phyloP scores from a whole-genome alignment of 2,329 filamentous ascomycete genomes.

The Elsinoe ampelina region DNA sequence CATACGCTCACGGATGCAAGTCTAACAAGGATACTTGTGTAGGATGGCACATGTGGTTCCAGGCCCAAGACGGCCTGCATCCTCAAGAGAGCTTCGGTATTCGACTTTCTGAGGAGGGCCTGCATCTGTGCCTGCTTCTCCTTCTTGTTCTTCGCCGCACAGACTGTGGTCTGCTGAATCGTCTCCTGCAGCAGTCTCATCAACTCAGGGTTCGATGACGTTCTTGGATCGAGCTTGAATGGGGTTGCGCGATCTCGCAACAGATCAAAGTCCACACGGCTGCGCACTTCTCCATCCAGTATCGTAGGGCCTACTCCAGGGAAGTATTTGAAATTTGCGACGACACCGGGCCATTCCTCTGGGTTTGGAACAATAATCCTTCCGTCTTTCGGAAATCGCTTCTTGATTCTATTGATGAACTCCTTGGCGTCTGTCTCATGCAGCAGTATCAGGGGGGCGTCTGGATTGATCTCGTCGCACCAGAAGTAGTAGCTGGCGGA shows the following conservation, averaged over 20 bases:
- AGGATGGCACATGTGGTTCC: slow-evolving; percentile 32
- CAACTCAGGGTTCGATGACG: slow-evolving; percentile 24
- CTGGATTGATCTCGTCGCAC: slow-evolving; percentile 19
- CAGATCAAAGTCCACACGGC: slow-evolving; percentile 35
- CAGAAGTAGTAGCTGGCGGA: slow-evolving; percentile 22
- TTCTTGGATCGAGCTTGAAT: background rate
- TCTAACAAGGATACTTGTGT: background rate
- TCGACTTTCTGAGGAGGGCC: background rate
- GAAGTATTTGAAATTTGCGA: slow-evolving; percentile 55
- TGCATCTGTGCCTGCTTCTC: slow-evolving; percentile 34
- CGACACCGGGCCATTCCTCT: slow-evolving; percentile 43
- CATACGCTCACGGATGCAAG: background rate
- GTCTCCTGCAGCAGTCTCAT: slow-evolving; percentile 42
- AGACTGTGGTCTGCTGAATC: slow-evolving; percentile 45
- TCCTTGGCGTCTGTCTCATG: slow-evolving; percentile 55
- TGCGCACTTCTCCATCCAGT: slow-evolving; percentile 59
- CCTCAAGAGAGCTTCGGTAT: slow-evolving; percentile 32
- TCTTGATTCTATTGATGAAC: slow-evolving; percentile 58
- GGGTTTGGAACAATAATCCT: background rate
- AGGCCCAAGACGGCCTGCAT: slow-evolving; percentile 36
- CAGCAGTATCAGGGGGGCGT: slow-evolving; percentile 56
- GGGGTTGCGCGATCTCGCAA: slow-evolving; percentile 19
- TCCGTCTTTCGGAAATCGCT: slow-evolving; percentile 37
- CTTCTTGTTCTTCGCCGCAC: slow-evolving; percentile 42
- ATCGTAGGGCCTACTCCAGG: slow-evolving; percentile 47